Evolutionary conservation across 331 rosid species (phyloP), one percentile per base, ranked within the genome.

Genomic region (Arachis monticola): DNA sequence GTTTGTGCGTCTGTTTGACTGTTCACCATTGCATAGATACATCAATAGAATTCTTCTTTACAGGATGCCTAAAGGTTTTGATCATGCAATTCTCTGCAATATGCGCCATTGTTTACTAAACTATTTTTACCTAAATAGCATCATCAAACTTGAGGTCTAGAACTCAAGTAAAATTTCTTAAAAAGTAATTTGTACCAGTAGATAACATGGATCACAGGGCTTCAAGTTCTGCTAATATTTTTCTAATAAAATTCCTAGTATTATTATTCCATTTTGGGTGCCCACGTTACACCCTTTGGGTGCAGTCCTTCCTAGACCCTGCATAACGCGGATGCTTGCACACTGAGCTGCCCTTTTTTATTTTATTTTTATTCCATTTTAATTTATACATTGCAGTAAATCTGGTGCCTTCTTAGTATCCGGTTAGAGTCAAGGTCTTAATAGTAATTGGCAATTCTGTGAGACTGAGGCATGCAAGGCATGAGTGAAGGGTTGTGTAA

Each of bases 81-180:
- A 40, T 13, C 9, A 66, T 13, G 50, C 51, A 67, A 59, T 66
- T 58, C 48, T 48, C 42, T 22, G 44, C 53, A 32, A 52, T 64
- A 48, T 22, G 45, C 56, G 44, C 42, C 55, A 48, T 58, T 70
- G 52, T 45, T 81, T 10, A 3, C 40, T 47, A 35, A 67, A 6
- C 40, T 47, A 9, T 40, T 46, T 75, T 50, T 7, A 0, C 22
- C 38, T 51, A 7, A 50, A 11, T 42, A 31, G 13, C 44, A 64
- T 46, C 57, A 59, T 44, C 27, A 35, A 47, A 7, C 31, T 32
- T 35, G 52, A 17, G 66, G n/a, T 73, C 59, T 32, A 47, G 52
- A 17, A 73, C n/a, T 73, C 59, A 48, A 60, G 45, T 57, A 32
- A 65, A 38, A 30, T 60, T 77, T 42, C 55, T 8, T 14, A 13